Percentiles rank a stretch among this genome's conserved stretches.
Evolutionary conservation across 2,329 filamentous ascomycete genomes (phyloP).

Genomic region (Purpureocillium lavendulum): DNA sequence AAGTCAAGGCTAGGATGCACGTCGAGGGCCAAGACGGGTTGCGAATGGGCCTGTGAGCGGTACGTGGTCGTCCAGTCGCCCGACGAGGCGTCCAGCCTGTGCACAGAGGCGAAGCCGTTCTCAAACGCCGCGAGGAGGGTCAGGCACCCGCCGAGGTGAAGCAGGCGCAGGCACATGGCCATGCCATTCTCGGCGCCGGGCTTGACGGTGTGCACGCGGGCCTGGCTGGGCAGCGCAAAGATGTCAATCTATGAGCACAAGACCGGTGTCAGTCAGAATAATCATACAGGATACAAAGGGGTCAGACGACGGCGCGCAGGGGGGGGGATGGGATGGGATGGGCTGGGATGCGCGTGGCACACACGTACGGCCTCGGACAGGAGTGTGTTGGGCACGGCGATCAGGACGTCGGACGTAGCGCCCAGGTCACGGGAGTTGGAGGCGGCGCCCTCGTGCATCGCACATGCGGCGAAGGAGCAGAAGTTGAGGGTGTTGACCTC

Average conservation of each 20-base stretch:
- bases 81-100: slow-evolving; percentile 35
- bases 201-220: slow-evolving; percentile 52
- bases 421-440: slow-evolving; percentile 6
- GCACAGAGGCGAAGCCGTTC: slow-evolving; percentile 66
- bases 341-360: slow-evolving; percentile 1
- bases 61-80: slow-evolving; percentile 49
- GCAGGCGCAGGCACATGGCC: slow-evolving; percentile 74
- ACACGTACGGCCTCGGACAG: slow-evolving; percentile 57
- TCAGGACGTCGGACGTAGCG: slow-evolving; percentile 39
- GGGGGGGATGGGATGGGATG: slow-evolving; percentile 2
- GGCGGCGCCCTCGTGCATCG: slow-evolving; percentile 20
- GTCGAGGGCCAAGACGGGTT: slow-evolving; percentile 73
- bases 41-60: slow-evolving; percentile 58
- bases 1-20: slow-evolving; percentile 39
- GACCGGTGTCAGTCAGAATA: too few species aligned
- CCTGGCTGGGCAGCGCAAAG: slow-evolving; percentile 70
- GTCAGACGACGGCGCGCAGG: too few species aligned
- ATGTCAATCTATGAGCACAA: slow-evolving; percentile 56
- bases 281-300: too few species aligned
- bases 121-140: slow-evolving; percentile 75
- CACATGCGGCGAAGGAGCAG: slow-evolving; percentile 68
- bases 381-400: slow-evolving; percentile 76
- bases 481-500: slow-evolving; percentile 94
- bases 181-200: slow-evolving; percentile 57
- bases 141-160: slow-evolving; percentile 41